A percentile compares a stretch with the other conserved stretches of the same genome.
These are phyloP conservation scores for Euptelea pleiosperma DNA, from an alignment of 164 flowering plant species.

Conservation along the genomic window DNA sequence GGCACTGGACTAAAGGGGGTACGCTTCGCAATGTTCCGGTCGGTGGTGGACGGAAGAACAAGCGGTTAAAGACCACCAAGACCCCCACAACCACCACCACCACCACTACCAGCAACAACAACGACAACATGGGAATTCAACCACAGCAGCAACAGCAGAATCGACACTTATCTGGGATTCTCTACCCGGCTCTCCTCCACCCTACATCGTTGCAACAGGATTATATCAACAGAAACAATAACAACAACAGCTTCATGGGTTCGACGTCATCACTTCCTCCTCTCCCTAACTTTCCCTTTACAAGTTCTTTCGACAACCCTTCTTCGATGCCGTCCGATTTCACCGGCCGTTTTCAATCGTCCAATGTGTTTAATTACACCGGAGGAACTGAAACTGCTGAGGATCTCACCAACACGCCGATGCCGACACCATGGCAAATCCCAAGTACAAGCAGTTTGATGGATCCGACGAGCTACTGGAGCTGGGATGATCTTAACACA, in stretches of 20 bases:
- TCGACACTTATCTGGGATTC: constrained; percentile 23
- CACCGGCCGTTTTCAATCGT: constrained; percentile 10
- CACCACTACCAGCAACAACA: constrained; percentile 17
- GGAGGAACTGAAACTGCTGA: constrained; percentile 17
- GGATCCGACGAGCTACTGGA: constrained; percentile 43
- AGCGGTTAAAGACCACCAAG: constrained; percentile 40
- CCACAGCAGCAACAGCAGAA: constrained; percentile 9
- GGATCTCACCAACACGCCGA: constrained; percentile 15
- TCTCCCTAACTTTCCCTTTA: constrained; percentile 19
- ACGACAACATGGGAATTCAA: constrained; percentile 7
- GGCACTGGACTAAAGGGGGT: constrained; percentile 90
- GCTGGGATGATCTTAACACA: constrained; percentile 54
- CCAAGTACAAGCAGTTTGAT: constrained; percentile 19
- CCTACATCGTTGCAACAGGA: constrained; percentile 16
- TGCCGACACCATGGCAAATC: constrained; percentile 21
- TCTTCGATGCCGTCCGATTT: constrained; percentile 22
- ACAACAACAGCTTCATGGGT: constrained; percentile 12
- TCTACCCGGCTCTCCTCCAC: constrained; percentile 22
- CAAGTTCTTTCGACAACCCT: constrained; percentile 28
- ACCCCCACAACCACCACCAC: constrained; percentile 4
- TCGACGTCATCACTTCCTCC: constrained; percentile 17
- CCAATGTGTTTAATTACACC: constrained; percentile 21
- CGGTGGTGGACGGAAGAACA: constrained; percentile 77
- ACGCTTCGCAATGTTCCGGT: constrained; percentile 77
- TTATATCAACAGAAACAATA: constrained; percentile 6